phyloP scores from a whole-genome alignment of 2,329 filamentous ascomycete species.

The Aureobasidium sp. region DNA sequence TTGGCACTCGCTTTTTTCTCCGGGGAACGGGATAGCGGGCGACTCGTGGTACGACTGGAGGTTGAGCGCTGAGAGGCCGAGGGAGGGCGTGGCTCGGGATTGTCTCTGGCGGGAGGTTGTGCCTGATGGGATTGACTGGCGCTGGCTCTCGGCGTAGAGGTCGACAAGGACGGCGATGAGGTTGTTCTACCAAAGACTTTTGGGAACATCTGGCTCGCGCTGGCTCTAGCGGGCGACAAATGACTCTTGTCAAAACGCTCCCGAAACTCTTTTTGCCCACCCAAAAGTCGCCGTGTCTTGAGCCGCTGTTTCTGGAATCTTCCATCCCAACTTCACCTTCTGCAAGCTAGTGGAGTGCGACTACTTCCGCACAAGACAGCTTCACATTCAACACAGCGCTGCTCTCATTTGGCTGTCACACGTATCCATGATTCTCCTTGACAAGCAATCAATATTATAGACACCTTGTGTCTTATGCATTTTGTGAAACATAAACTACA shows the following conservation, averaged over 20 bases:
- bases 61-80: not conserved
- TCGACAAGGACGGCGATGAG: not conserved
- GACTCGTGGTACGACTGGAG: not conserved
- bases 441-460: not conserved
- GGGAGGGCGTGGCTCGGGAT: not conserved
- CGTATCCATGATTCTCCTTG: not conserved
- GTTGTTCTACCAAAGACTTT: constrained; percentile 8
- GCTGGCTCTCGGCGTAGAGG: not conserved
- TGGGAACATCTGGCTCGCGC: constrained; percentile 5
- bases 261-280: not conserved
- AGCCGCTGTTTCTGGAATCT: constrained; percentile 6
- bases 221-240: not conserved
- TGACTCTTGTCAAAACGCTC: constrained; percentile 11
- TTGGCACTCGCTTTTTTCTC: constrained; percentile 1
- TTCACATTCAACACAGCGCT: not conserved
- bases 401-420: not conserved
- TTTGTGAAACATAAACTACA: not conserved
- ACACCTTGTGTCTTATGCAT: constrained; percentile 2
- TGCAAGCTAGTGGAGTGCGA: too few relatives aligned
- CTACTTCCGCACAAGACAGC: not conserved
- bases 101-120: not conserved
- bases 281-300: not conserved
- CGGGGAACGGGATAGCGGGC: constrained; percentile 1
- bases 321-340: not conserved
- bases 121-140: not conserved